A percentile compares a stretch with the other conserved stretches of the same genome.
These are phyloP conservation scores for Suhomyces sp. DNA, from an alignment of 805 yeast species.

Conservation along the genomic window DNA sequence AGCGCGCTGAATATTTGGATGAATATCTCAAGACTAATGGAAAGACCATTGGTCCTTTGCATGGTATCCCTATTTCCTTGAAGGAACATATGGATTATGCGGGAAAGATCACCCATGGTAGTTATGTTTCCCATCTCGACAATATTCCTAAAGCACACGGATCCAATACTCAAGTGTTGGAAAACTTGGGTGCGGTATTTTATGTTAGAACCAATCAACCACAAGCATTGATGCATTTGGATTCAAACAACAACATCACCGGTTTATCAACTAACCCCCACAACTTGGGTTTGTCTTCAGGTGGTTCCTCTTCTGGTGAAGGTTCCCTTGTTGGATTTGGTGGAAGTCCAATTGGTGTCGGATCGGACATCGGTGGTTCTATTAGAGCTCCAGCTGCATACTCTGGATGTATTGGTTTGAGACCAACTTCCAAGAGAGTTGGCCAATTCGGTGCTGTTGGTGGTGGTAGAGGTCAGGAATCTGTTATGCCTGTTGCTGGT, in stretches of 20 bases:
- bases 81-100: constrained; percentile 62
- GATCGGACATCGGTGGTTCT: constrained; percentile 73
- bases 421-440: constrained; percentile 60
- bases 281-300: constrained; percentile 58
- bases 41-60: constrained; percentile 58
- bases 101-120: constrained; percentile 58
- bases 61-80: constrained; percentile 64
- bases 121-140: constrained; percentile 53
- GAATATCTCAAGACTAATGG: constrained; percentile 48
- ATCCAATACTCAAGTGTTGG: constrained; percentile 46
- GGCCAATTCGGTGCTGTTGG: constrained; percentile 47
- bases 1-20: constrained; percentile 56
- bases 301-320: constrained; percentile 77
- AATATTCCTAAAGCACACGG: constrained; percentile 49
- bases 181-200: constrained; percentile 54
- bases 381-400: constrained; percentile 69
- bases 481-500: constrained; percentile 65
- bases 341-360: constrained; percentile 63
- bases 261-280: constrained; percentile 61
- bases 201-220: constrained; percentile 69
- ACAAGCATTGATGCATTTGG: constrained; percentile 68
- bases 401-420: constrained; percentile 59
- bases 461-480: constrained; percentile 61
- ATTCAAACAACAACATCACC: constrained; percentile 57
- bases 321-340: constrained; percentile 60